These are phyloP conservation scores for Komagataella mondaviorum DNA, from an alignment of 805 yeast species.

Conservation along the genomic window DNA sequence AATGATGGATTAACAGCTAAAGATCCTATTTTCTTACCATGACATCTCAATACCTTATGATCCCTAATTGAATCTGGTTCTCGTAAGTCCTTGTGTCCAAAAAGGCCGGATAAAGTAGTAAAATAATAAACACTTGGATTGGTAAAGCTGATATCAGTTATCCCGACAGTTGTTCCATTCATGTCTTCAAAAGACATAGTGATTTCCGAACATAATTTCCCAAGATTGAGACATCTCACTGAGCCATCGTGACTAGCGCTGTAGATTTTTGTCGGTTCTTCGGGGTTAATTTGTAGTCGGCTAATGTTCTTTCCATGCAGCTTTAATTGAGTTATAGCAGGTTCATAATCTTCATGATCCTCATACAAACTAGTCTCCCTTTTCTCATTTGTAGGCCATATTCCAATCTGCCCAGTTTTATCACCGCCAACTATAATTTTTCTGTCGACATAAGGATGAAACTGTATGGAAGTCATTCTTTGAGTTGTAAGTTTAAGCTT, in stretches of 20 bases:
- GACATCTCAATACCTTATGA: constrained; percentile 38
- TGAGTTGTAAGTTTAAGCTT: constrained; percentile 59
- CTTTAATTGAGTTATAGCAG: constrained; percentile 49
- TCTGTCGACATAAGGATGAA: constrained; percentile 61
- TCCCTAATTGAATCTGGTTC: constrained; percentile 10
- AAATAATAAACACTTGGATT: constrained; percentile 48
- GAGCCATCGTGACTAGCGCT: constrained; percentile 86
- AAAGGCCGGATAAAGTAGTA: constrained; percentile 71
- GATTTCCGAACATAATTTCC: constrained; percentile 45
- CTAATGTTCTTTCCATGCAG: constrained; percentile 71
- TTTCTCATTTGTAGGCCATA: constrained; percentile 57
- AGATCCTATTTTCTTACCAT: constrained; percentile 89
- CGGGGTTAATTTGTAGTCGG: constrained; percentile 38
- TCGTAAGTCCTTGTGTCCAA: constrained; percentile 63
- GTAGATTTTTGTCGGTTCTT: constrained; percentile 38
- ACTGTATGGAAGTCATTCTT: constrained; percentile 58
- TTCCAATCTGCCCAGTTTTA: constrained; percentile 72
- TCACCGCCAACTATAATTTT: constrained; percentile 77
- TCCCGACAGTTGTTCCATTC: constrained; percentile 45
- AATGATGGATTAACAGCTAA: constrained; percentile 65
- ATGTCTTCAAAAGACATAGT: constrained; percentile 40
- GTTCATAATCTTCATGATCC: constrained; percentile 25
- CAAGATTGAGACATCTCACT: constrained; percentile 57
- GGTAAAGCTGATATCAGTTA: constrained; percentile 60
- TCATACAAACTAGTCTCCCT: constrained; percentile 21